Base-by-base conservation (phyloP, 805 yeast species). In the Myxozyma monticola region DNA sequence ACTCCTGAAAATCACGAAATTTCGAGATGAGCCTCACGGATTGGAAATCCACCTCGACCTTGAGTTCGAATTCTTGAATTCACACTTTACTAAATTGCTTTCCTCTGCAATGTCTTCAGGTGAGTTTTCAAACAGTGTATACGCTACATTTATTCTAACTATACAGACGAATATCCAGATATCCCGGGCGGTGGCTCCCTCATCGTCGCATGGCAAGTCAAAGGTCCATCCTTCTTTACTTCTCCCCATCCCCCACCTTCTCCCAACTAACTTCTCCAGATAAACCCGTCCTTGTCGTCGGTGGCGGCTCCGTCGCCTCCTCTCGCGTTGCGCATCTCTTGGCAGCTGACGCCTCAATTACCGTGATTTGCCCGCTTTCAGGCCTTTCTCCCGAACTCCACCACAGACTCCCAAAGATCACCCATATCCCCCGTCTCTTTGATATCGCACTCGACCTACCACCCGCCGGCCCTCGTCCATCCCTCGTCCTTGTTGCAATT, bases 141-240 rank as follows among this genome's bases (percentile, higher is more conserved):
- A n/a, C n/a, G n/a, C n/a, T n/a, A n/a, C n/a, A n/a, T n/a, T n/a
- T n/a, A n/a, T n/a, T n/a, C n/a, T n/a, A n/a, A n/a, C n/a, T n/a
- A n/a, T n/a, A n/a, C 25, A 15, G 39, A 28, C 12, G 42, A 48
- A 18, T 42, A 29, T 37, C 42, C 43, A 7, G 45, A 37, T 18
- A 42, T 51, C 3, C 47, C 20, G 21, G 57, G 57, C 15, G 65
- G 65, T 14, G 85, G 81, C 1, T 84, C 89, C 0, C 68, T 84
- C 10, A 71, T 83, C 59, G 72, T 84, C 18, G 89, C 90, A 9
- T 83, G 86, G 87, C 89, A 84, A 67, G 85, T 84, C 18, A 76
- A 73, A 57, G 70, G 81, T 68, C 71, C 59, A 72, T 62, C 25
- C 17, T 18, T n/a, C n/a, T n/a, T n/a, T n/a, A n/a, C n/a, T 8